Conservation (phyloP, 306 rosid species). For the Lotus japonicus region DNA sequence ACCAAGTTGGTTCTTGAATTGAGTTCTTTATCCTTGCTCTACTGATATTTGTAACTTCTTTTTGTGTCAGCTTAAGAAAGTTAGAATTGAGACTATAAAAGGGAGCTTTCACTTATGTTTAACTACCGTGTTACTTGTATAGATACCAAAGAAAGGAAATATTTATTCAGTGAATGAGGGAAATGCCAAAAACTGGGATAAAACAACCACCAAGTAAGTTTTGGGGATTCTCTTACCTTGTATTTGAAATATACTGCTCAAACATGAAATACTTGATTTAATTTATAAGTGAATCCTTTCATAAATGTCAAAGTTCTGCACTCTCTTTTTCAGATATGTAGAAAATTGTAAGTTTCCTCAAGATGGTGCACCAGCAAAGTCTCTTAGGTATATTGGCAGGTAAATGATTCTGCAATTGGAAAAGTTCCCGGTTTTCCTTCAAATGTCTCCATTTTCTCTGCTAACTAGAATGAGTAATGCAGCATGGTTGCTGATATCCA, state of each 20-base stretch:
- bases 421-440: not conserved
- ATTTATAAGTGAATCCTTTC: not conserved
- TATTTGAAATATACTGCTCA: slow-evolving; percentile 2
- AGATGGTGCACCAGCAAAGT: slow-evolving; percentile 78
- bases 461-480: slow-evolving; percentile 11
- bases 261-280: not conserved
- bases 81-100: not conserved
- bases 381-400: slow-evolving; percentile 93
- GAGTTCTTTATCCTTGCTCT: not conserved
- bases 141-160: slow-evolving; percentile 82
- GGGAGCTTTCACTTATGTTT: not conserved
- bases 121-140: slow-evolving; percentile 15
- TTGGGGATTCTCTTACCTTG: not conserved
- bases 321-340: slow-evolving; percentile 50
- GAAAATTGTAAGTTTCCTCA: slow-evolving; percentile 80
- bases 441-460: not conserved
- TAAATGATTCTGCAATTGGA: slow-evolving; percentile 21
- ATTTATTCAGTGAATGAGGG: slow-evolving; percentile 93
- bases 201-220: slow-evolving; percentile 61
- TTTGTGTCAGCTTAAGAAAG: not conserved
- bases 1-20: not conserved
- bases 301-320: not conserved
- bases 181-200: slow-evolving; percentile 91
- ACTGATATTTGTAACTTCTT: not conserved
- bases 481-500: slow-evolving; percentile 98